Conservation (phyloP, 2,329 filamentous ascomycete species). For the Penicillium sp. region DNA sequence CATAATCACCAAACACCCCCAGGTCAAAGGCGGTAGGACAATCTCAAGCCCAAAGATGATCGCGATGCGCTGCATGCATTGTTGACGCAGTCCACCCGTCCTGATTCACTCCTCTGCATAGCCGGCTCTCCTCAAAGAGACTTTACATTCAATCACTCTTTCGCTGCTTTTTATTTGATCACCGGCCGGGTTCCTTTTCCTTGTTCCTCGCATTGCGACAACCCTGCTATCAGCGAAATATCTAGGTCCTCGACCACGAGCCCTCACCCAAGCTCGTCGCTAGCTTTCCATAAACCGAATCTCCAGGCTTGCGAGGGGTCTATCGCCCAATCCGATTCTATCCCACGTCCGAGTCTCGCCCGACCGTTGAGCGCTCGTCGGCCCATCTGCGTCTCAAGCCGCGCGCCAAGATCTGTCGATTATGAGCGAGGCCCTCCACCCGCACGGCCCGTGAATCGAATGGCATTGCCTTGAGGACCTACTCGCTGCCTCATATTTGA, state of each 20-base stretch:
- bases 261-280: neutral
- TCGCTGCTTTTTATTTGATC: neutral
- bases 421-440: slow-evolving; percentile 24
- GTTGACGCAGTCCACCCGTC: slow-evolving; percentile 3
- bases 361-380: neutral
- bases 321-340: neutral
- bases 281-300: neutral
- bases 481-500: slow-evolving; percentile 17
- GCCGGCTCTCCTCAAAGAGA: neutral
- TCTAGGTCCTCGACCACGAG: neutral
- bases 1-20: neutral
- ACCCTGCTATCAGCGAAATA: slow-evolving; percentile 4
- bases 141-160: neutral
- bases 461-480: slow-evolving; percentile 29
- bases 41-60: slow-evolving; percentile 1
- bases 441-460: slow-evolving; percentile 27
- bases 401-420: slow-evolving; percentile 19
- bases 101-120: neutral
- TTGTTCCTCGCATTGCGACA: slow-evolving; percentile 11
- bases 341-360: neutral
- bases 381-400: slow-evolving; percentile 2
- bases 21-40: slow-evolving; percentile 10
- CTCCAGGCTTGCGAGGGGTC: neutral
- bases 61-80: slow-evolving; percentile 1
- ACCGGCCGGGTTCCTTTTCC: neutral